Base-by-base conservation (phyloP, 371 early-diverging fungal genomes). In the Mortierella sp. region DNA sequence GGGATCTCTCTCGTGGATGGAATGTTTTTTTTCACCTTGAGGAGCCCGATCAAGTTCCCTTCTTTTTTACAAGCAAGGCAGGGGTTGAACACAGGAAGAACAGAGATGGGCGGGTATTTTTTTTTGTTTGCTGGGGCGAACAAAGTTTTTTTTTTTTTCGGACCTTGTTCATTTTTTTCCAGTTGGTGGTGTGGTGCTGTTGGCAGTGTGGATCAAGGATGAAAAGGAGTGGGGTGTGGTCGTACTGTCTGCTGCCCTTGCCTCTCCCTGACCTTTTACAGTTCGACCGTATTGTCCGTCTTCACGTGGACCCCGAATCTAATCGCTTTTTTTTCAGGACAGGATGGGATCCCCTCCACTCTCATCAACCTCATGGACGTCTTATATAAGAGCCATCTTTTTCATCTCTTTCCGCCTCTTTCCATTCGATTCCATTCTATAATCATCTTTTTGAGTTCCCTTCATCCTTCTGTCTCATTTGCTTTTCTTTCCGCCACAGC, bases 341-440 rank as follows among this genome's bases (percentile, higher is more conserved):
- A 24, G 41, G 68, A 68, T 68, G 68, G 38, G 68, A 68, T 38
- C 43, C 16, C 38, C 3, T 38, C 3, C 38, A 38, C 68, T 24
- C 68, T 41, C 68, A 68, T 68, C 68, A 68, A 68, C 68, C 68
- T 41, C 68, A 68, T 68, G 68, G 10, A 41, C 68, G 35, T 68
- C 43, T n/a, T 41, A 68, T 41, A 41, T 10, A 68, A 68, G 68
- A 10, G 10, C 41, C 14, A n/a, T 18, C 11, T 43, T 35, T 16
- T 29, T 27, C 27, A 29, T 38, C 14, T 29, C 21, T 38, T 73
- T 24, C 21, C 29, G n/a, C 16, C 58, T n/a, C n/a, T 29, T 3
- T 55, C 2, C 14, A 21, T 44, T 1, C n/a, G 7, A 35, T 27
- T 58, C 54, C 74, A 74, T 74, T 44, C 29, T 21, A 44, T 35